phyloP scores from a whole-genome alignment of 495 filamentous ascomycete species.

The Geoglossum glabrum region DNA sequence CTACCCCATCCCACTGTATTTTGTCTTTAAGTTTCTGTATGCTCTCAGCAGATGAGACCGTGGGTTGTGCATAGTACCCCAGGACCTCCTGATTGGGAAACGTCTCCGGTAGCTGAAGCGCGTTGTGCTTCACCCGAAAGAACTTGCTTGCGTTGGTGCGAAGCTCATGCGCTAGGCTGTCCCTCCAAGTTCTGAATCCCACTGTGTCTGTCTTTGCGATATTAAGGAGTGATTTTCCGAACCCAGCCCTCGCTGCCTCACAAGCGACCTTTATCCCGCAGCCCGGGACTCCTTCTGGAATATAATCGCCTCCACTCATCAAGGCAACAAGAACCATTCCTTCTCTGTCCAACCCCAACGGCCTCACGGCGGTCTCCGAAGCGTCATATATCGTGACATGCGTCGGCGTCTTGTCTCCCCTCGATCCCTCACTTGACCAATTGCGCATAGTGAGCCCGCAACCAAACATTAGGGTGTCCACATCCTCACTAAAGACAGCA shows the following conservation, averaged over 20 bases:
- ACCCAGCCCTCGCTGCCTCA: constrained; percentile 76
- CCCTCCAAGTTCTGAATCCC: constrained; percentile 48
- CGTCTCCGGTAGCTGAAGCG: constrained; percentile 51
- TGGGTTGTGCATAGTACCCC: constrained; percentile 69
- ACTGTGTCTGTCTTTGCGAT: constrained; percentile 19
- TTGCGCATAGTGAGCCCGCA: constrained; percentile 57
- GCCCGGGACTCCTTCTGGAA: constrained; percentile 69
- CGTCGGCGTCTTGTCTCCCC: constrained; percentile 46
- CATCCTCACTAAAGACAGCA: constrained; percentile 90
- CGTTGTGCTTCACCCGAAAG: constrained; percentile 55
- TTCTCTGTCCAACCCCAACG: constrained; percentile 44
- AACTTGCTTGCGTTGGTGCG: constrained; percentile 66
- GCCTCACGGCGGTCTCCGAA: constrained; percentile 28
- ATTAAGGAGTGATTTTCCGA: constrained; percentile 58
- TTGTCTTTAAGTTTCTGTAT: constrained; percentile 34
- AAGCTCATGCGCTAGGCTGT: constrained; percentile 52
- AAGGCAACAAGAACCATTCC: constrained; percentile 91
- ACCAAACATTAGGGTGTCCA: constrained; percentile 97
- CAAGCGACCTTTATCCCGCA: constrained; percentile 77
- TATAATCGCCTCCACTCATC: constrained; percentile 91
- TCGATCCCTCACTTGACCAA: constrained; percentile 55
- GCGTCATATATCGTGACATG: constrained; percentile 67
- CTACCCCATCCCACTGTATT: constrained; percentile 38
- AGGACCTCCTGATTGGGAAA: constrained; percentile 69
- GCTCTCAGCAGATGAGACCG: constrained; percentile 43